phyloP scores from a whole-genome alignment of 208 protist genomes.

The Leishmania gerbilli region DNA sequence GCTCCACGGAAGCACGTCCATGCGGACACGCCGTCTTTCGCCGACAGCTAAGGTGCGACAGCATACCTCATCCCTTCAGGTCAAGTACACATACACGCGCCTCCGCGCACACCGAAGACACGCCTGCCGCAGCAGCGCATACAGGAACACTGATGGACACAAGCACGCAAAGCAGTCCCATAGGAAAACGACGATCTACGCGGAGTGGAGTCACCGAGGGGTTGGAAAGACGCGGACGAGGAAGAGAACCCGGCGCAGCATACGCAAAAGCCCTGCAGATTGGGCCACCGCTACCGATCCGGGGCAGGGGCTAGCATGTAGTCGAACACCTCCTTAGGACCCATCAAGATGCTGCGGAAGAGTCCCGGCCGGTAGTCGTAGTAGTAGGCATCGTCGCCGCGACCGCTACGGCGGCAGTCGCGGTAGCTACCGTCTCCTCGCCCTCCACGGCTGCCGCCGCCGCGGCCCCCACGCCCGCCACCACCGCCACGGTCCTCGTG shows the following conservation, averaged over 20 bases:
- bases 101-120: too few relatives aligned
- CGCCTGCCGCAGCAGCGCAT: neutral
- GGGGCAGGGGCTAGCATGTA: constrained; percentile 66
- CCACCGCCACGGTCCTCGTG: neutral
- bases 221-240: neutral
- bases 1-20: neutral
- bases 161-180: neutral
- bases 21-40: neutral
- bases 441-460: neutral
- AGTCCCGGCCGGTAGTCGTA: constrained; percentile 44
- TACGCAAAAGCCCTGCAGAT: neutral
- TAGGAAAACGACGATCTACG: neutral
- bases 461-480: neutral
- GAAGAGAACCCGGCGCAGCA: neutral
- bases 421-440: constrained; percentile 15
- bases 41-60: neutral
- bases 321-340: constrained; percentile 82
- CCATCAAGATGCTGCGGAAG: constrained; percentile 67
- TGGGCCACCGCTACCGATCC: neutral
- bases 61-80: neutral
- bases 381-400: constrained; percentile 27
- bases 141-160: neutral
- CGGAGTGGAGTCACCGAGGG: neutral
- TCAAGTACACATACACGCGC: neutral
- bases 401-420: neutral